phyloP scores from a whole-genome alignment of 192 early-diverging fungal species.

The Linnemannia zychae region DNA sequence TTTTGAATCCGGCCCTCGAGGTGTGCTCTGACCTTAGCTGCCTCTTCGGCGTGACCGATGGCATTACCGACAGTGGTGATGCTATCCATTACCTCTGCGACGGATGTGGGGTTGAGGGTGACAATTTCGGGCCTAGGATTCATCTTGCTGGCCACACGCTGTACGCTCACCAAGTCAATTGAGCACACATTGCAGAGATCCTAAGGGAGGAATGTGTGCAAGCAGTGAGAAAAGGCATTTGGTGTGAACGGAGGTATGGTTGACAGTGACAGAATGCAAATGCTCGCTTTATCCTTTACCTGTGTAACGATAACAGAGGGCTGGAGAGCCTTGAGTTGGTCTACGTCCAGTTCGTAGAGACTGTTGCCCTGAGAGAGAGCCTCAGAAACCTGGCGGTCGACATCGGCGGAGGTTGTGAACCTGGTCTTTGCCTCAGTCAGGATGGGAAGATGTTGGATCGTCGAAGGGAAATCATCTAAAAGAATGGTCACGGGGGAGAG shows the following conservation, averaged over 20 bases:
- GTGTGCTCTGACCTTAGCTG: conserved; percentile 32
- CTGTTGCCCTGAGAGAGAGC: conserved; percentile 59
- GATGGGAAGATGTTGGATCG: conserved; percentile 60
- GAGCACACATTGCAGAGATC: conserved; percentile 68
- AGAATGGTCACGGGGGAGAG: background rate
- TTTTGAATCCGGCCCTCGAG: conserved; percentile 54
- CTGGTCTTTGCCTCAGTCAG: conserved; percentile 59
- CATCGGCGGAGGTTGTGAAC: conserved; percentile 65
- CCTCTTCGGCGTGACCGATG: conserved; percentile 44
- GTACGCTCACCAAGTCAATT: conserved; percentile 64
- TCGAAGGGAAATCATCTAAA: conserved; percentile 61
- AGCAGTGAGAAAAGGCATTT: background rate
- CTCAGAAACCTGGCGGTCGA: conserved; percentile 65
- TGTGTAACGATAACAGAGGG: conserved; percentile 67
- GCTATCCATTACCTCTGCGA: conserved; percentile 62
- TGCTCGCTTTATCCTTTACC: conserved; percentile 5
- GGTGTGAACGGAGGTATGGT: background rate
- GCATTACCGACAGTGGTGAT: conserved; percentile 59
- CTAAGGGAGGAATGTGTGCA: conserved; percentile 13
- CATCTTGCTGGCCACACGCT: conserved; percentile 63
- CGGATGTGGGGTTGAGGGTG: conserved; percentile 56
- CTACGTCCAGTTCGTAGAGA: conserved; percentile 62
- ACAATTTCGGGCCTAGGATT: conserved; percentile 56
- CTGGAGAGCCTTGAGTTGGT: conserved; percentile 53
- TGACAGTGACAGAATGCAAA: background rate